Percentiles rank a stretch among this genome's conserved stretches.
Evolutionary conservation across 805 yeast genomes (phyloP).

Genomic region (Tetrapisispora fleetii): DNA sequence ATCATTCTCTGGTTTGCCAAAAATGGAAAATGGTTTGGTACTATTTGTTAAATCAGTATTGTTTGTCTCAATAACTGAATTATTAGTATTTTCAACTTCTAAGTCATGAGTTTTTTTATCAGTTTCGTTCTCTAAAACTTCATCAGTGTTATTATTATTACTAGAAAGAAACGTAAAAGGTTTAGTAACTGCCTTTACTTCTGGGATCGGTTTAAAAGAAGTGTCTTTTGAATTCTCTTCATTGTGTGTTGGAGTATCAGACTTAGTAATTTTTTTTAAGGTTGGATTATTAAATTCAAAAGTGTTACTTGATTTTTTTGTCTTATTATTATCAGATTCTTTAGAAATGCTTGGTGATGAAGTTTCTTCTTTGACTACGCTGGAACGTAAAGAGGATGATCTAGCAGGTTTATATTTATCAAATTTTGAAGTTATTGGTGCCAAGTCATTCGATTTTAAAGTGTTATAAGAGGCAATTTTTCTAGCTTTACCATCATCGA

Average conservation of each 20-base stretch:
- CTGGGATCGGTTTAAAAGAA: not conserved
- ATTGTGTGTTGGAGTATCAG: not conserved
- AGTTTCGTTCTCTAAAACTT: not conserved
- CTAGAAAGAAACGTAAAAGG: too few relatives aligned
- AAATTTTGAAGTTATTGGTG: slow-evolving; percentile 4
- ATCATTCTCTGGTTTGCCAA: slow-evolving; percentile 1
- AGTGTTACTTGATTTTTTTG: not conserved
- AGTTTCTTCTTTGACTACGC: slow-evolving; percentile 18
- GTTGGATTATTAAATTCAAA: not conserved
- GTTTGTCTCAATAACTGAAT: not conserved
- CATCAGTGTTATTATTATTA: too few relatives aligned
- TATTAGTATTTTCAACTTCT: not conserved
- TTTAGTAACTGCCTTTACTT: not conserved
- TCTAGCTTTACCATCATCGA: not conserved
- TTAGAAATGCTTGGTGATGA: slow-evolving; percentile 7
- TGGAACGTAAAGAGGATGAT: slow-evolving; percentile 31
- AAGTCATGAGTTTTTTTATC: not conserved
- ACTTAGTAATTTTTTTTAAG: not conserved
- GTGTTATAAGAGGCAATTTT: slow-evolving; percentile 1
- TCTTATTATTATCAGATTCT: not conserved
- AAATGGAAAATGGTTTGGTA: not conserved
- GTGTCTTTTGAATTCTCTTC: not conserved
- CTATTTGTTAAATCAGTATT: not conserved
- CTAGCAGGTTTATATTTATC: slow-evolving; percentile 30
- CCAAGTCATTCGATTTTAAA: not conserved